Evolutionary conservation across 2,329 filamentous ascomycete species (phyloP), one percentile per base, ranked within the genome.

Genomic region (Fusarium sp.): DNA sequence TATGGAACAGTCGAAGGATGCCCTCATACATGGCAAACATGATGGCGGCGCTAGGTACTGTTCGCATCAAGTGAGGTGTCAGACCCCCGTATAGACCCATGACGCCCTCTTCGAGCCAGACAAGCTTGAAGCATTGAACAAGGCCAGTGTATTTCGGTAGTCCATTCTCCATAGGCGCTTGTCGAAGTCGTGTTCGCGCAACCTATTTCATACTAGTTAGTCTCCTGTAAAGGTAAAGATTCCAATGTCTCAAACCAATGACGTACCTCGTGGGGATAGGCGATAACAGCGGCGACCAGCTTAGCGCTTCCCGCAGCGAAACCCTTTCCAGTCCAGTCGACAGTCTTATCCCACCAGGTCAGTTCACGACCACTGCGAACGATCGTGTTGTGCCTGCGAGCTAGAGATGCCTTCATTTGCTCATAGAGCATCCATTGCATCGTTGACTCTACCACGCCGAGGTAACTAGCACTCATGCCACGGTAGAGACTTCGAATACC

Each of bases 341-440:
- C 88, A 1, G 90, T 90, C 67, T 89, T 87, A 78, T 98, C 95
- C 91, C 92, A 94, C 75, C 86, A 83, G 9, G 85, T 93, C 81
- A 89, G 91, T 42, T 88, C 85, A 50, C 91, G 86, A 3, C 93
- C 92, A 84, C 82, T 91, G 76, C 73, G 83, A 71, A 80, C 86
- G 55, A 89, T 87, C 58, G 83, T 85, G 77, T 87, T 87, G 81
- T 93, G 92, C 67, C 94, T 86, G 50, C 85, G 84, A 51, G 88
- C 89, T 39, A 98, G 85, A n/a, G 87, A 86, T 30, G 89, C 86
- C 87, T 98, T 98, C 87, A 97, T 91, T 82, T 95, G 93, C 84
- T 98, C 95, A 83, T 98, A 98, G 77, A 98, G 84, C 79, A 97
- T 92, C 95, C 95, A 98, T 82, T 98, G 95, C 78, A 98, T 83